Evolutionary conservation across 169 alveolate genomes (phyloP), one percentile per base, ranked within the genome.

Genomic region (Eimeria necatrix): DNA sequence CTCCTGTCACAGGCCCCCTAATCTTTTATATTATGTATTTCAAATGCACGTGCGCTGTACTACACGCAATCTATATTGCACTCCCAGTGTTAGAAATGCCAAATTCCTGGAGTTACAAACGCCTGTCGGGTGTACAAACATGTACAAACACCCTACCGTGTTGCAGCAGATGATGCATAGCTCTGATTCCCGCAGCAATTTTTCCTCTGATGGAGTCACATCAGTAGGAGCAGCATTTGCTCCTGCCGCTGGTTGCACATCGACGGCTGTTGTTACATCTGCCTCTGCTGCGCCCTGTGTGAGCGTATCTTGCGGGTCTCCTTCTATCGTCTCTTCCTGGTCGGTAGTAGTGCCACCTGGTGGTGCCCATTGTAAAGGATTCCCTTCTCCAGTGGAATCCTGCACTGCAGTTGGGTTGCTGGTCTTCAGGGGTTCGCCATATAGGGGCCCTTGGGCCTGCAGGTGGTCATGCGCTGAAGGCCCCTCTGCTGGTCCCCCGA

Each of bases 101-200:
- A 22, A 20, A 32, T 32, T 2, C 41, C 41, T 20, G 78, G 41
- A 14, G 26, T 0, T 9, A 14, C n/a, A 68, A 22, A 4, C 81
- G 53, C n/a, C 10, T 6, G 7, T 4, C 64, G 12, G 59, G 87
- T 76, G 87, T 49, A 76, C 59, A 71, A 52, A 32, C 53, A 71
- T 76, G 87, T 49, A 76, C 59, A 71, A 52, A 32, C 53, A 71
- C 18, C 90, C n/a, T 24, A 81, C 90, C n/a, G 70, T 81, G 53
- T 49, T 81, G 90, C 73, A 81, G 73, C 90, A 81, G 18, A 81
- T 81, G 41, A 81, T 81, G 74, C 90, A 81, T 16, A 81, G 90
- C 73, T 81, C 90, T 4, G 73, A 70, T 32, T 81, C 90, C 24
- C 53, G 73, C 0, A 20, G 90, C 59, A 6, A 4, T 4, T 53